Evolutionary conservation across 106 monocot genomes (phyloP), one percentile per base, ranked within the genome.

Genomic region (Platanthera zijinensis): DNA sequence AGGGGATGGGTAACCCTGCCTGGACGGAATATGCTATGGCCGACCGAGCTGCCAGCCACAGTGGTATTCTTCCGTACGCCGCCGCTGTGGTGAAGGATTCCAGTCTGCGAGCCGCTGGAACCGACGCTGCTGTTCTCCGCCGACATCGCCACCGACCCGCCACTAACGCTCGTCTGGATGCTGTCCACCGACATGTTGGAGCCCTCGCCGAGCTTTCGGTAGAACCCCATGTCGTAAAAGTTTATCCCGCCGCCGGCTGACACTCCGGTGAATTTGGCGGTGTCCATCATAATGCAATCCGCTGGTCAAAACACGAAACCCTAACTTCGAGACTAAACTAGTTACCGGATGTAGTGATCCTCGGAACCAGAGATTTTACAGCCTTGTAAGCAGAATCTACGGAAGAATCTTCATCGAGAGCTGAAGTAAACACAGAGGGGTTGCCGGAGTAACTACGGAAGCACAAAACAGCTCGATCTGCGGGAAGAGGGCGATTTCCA

Each of bases 101-200:
- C 84, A n/a, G 82, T 87, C 52, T 73, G 84, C 6, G 90, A 87
- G 64, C 88, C 84, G 57, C 69, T 85, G 3, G 85, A 85, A 1
- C 80, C 89, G 8, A 83, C 83, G 13, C 85, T 85, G 78, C 83
- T 89, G 52, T 85, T 85, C 32, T 77, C 83, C 28, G 66, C 70
- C 12, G 85, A 85, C 75, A 85, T 80, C 17, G 84, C 78, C 7
- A 88, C 64, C 30, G 87, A 88, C 18, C 87, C 85, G 10, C 75
- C 82, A 79, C 61, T 78, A 78, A 10, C 81, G 73, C 72, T 79
- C 78, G 19, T 48, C 74, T 15, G 28, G 5, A 80, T 46, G 56
- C 85, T 89, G 63, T 89, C 89, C 0, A 84, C 77, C 10, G 89
- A 89, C 89, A 86, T 89, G 74, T 89, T 85, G 68, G 89, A 86